Evolutionary conservation across 495 filamentous ascomycete species (phyloP), one percentile per base, ranked within the genome.

Genomic region (Hypoxylon subgilvum): DNA sequence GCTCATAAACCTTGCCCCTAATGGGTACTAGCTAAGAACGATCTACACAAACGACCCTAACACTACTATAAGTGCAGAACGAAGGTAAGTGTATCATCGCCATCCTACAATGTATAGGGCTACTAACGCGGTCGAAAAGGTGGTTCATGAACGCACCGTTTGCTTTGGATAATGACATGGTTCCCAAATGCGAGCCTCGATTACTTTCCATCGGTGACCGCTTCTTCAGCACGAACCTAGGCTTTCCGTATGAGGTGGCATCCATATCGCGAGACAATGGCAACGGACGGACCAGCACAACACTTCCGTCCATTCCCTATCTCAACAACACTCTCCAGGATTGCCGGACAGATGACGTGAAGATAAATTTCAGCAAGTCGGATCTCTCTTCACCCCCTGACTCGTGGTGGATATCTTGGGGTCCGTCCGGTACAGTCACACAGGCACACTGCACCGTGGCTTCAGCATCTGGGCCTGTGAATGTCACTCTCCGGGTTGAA

Each of bases 1-100:
- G 19, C 16, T 49, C 1, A 22, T 49, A n/a, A 49, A 49, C 17
- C 13, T 49, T 13, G 28, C 45, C 30, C 19, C 28, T n/a, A 49
- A 34, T 36, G 45, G 45, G 2, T 49, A 49, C 17, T 36, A 34
- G 7, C 12, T 49, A 17, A 31, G 16, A 23, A 34, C 45, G 12
- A 49, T 49, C 13, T 49, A 49, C 45, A 49, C 45, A 6, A 49
- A 49, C 13, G 45, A 49, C 30, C 45, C 45, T 14, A 49, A 49
- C 21, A 36, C 18, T 14, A 49, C 45, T 2, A 6, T 49, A 7
- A 21, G 4, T 13, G 9, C 45, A 13, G 28, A 35, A 14, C 17
- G 5, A 49, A 23, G 12, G 45, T 49, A 49, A 2, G 14, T 23
- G 8, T 21, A 27, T 8, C 23, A 27, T 27, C 23, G 8, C 23